phyloP scores from a whole-genome alignment of 495 filamentous ascomycete genomes.

The Cercophora samala region DNA sequence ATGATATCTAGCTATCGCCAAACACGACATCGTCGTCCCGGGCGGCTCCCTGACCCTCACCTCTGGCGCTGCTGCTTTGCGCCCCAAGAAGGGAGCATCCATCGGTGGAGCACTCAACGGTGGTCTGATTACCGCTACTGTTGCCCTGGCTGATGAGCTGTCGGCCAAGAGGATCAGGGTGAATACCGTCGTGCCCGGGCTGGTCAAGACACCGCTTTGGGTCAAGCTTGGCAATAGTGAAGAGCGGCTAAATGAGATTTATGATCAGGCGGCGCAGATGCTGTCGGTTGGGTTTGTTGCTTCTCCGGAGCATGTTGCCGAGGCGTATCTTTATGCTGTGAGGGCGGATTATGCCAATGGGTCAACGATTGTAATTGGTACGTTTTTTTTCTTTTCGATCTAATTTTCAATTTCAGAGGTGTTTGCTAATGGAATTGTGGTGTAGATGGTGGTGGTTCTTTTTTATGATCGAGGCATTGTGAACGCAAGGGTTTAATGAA shows the following conservation, averaged over 20 bases:
- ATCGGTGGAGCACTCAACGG: conserved; percentile 40
- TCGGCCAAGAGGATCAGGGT: conserved; percentile 48
- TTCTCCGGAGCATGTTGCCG: conserved; percentile 51
- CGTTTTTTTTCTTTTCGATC: too few species aligned
- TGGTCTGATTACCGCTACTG: conserved; percentile 37
- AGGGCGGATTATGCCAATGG: conserved; percentile 54
- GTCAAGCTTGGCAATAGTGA: conserved; percentile 33
- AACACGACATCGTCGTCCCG: conserved; percentile 39
- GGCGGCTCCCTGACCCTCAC: conserved; percentile 55
- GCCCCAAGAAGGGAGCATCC: conserved; percentile 39
- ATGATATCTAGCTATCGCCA: conserved; percentile 39
- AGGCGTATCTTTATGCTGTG: conserved; percentile 57
- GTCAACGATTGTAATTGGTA: conserved; percentile 38
- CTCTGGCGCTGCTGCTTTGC: conserved; percentile 40
- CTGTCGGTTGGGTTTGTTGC: conserved; percentile 48
- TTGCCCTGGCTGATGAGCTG: conserved; percentile 51
- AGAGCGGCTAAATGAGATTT: conserved; percentile 34
- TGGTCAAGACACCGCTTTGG: conserved; percentile 51
- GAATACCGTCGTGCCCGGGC: conserved; percentile 53
- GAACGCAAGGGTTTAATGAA: not conserved
- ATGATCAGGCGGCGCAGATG: conserved; percentile 28
- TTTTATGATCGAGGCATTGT: too few species aligned
- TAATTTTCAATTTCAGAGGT: too few species aligned
- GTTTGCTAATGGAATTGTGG: not conserved
- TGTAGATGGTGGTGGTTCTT: conserved; percentile 16